A percentile compares a stretch with the other conserved stretches of the same genome.
These are phyloP conservation scores for Cryphonectria nitschkei DNA, from an alignment of 2,329 filamentous ascomycete species.

Conservation along the genomic window DNA sequence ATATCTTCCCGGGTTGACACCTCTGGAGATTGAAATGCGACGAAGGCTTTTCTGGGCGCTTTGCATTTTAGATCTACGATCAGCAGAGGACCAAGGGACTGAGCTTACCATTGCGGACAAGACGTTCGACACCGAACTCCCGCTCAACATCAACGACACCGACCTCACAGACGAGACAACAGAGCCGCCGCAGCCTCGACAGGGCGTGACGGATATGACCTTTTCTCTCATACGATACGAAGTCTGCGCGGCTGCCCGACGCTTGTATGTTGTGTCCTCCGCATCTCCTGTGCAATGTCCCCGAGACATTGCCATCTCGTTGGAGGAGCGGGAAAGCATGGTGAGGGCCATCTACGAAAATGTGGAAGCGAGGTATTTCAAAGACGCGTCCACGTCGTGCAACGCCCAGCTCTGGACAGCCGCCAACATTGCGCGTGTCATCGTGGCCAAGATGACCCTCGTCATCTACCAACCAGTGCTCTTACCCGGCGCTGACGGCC, in stretches of 20 bases:
- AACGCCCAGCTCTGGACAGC: constrained; percentile 56
- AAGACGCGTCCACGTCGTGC: constrained; percentile 49
- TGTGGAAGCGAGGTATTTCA: constrained; percentile 59
- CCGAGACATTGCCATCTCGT: constrained; percentile 37
- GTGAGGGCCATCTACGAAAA: constrained; percentile 39
- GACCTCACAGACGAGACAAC: constrained; percentile 54
- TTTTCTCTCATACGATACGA: constrained; percentile 50
- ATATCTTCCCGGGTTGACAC: constrained; percentile 54
- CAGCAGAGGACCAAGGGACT: constrained; percentile 62
- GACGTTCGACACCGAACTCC: constrained; percentile 57
- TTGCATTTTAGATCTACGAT: constrained; percentile 61
- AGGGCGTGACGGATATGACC: constrained; percentile 58
- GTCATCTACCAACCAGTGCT: constrained; percentile 57
- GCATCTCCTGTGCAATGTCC: constrained; percentile 37
- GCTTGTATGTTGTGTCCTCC: constrained; percentile 43
- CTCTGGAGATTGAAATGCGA: constrained; percentile 66
- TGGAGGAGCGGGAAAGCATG: constrained; percentile 48
- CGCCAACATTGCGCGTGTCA: constrained; percentile 51
- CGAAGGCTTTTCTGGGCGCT: constrained; percentile 66
- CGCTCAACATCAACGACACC: constrained; percentile 60
- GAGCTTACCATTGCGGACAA: constrained; percentile 50
- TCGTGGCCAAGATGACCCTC: constrained; percentile 58
- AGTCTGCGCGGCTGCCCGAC: constrained; percentile 46
- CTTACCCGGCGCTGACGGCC: constrained; percentile 43
- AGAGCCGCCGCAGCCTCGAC: constrained; percentile 49